These are phyloP conservation scores for Isatis tinctoria DNA, from an alignment of 345 rosid species.

Conservation along the genomic window DNA sequence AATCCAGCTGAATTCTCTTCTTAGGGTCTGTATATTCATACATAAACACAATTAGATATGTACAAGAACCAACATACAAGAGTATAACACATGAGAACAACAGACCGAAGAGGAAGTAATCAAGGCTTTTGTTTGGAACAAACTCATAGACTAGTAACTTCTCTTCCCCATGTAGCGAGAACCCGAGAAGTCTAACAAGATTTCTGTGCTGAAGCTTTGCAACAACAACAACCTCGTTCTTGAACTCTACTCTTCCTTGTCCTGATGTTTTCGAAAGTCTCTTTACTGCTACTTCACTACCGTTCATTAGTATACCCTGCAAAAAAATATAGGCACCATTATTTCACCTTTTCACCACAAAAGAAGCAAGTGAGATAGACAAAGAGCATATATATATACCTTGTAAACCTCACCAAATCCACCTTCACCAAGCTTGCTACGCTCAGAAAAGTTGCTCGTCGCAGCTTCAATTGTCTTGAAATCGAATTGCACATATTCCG, in stretches of 20 bases:
- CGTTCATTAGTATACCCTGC: background rate
- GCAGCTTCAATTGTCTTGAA: slow-evolving; percentile 41
- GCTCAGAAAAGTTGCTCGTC: slow-evolving; percentile 5
- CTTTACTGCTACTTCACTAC: slow-evolving; percentile 19
- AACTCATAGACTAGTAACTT: slow-evolving; percentile 34
- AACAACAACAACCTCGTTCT: slow-evolving; percentile 17
- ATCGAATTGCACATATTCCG: slow-evolving; percentile 45
- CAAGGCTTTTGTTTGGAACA: slow-evolving; percentile 22
- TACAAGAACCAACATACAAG: background rate
- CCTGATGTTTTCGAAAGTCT: slow-evolving; percentile 13
- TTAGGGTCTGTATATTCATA: slow-evolving; percentile 25
- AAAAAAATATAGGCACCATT: background rate
- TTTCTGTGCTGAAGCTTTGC: slow-evolving; percentile 49
- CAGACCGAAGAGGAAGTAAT: slow-evolving; percentile 8
- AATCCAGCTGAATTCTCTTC: slow-evolving; percentile 19
- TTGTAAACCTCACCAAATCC: slow-evolving; percentile 46
- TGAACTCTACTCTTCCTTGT: slow-evolving; percentile 15
- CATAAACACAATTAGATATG: background rate
- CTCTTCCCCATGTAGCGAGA: slow-evolving; percentile 37
- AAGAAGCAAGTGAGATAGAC: background rate
- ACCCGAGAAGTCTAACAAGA: slow-evolving; percentile 47
- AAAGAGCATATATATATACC: background rate
- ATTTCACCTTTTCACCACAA: background rate
- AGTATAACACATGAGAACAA: background rate
- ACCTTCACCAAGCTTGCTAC: background rate